A percentile compares a stretch with the other conserved stretches of the same genome.
These are phyloP conservation scores for Xylaria sp. DNA, from an alignment of 2,329 filamentous ascomycete species.

Conservation along the genomic window DNA sequence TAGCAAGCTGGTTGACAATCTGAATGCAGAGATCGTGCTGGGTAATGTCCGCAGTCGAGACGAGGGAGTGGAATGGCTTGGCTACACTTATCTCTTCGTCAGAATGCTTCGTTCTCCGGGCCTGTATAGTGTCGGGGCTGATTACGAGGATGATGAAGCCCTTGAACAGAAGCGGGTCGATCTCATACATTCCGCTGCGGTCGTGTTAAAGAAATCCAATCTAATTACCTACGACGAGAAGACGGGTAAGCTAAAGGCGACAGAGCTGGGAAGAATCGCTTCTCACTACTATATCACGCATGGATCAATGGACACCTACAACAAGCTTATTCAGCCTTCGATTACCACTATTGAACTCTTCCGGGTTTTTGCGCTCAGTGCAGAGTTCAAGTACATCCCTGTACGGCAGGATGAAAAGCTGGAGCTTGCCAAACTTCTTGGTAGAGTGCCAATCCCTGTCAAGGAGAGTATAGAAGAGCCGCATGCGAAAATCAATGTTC, in stretches of 20 bases:
- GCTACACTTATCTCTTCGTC: conserved; percentile 97
- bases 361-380: conserved; percentile 93
- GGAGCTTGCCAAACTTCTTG: conserved; percentile 90
- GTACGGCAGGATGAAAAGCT: conserved; percentile 98
- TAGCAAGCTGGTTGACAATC: conserved; percentile 90
- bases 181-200: conserved; percentile 91
- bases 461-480: conserved; percentile 98
- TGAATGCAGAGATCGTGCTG: conserved; percentile 95
- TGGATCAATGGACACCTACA: conserved; percentile 96
- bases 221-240: conserved; percentile 97
- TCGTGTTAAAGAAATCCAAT: conserved; percentile 85
- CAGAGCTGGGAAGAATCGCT: conserved; percentile 92
- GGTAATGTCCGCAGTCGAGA: conserved; percentile 92
- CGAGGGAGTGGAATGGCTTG: conserved; percentile 98
- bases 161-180: conserved; percentile 98
- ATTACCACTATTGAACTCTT: conserved; percentile 96
- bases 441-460: conserved; percentile 91
- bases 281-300: conserved; percentile 99
- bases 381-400: conserved; percentile 99
- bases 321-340: conserved; percentile 91
- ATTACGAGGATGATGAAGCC: conserved; percentile 92
- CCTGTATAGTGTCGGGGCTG: conserved; percentile 92
- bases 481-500: conserved; percentile 97
- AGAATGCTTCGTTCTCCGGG: conserved; percentile 96
- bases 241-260: conserved; percentile 86